Conservation (phyloP, 768 basidiomycete species). For the Tulasnella sp. region DNA sequence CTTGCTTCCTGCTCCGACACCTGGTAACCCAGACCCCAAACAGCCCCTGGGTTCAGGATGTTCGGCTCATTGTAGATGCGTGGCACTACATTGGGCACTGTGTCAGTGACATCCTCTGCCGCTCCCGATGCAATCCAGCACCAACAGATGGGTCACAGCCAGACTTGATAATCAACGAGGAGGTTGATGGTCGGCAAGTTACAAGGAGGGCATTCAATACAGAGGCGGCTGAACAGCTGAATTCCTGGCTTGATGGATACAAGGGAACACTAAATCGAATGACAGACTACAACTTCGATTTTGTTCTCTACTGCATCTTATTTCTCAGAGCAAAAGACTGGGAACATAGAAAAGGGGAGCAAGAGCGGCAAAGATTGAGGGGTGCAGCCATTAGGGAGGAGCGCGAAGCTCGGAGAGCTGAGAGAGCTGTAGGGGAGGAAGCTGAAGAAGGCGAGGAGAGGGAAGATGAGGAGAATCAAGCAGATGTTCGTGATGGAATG, state of each 20-base stretch:
- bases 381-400: too few species aligned
- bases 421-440: too few species aligned
- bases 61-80: slow-evolving; percentile 18
- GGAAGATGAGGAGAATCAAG: neutral
- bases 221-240: slow-evolving; percentile 6
- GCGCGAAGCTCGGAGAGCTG: neutral
- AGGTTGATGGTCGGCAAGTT: neutral
- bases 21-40: neutral
- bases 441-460: too few species aligned
- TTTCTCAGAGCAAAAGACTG: slow-evolving; percentile 12
- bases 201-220: slow-evolving; percentile 17
- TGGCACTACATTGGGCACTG: slow-evolving; percentile 28
- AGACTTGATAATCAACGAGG: neutral
- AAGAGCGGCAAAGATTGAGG: neutral
- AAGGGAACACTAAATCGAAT: slow-evolving; percentile 7
- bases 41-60: neutral
- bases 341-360: neutral
- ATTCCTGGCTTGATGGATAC: slow-evolving; percentile 12
- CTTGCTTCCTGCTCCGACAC: slow-evolving; percentile 4
- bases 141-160: slow-evolving; percentile 10
- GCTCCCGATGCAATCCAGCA: slow-evolving; percentile 13
- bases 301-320: slow-evolving; percentile 2
- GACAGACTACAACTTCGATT: slow-evolving; percentile 24
- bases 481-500: neutral
- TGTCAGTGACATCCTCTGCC: neutral